Base-by-base conservation (phyloP, 169 alveolate genomes). In the Plasmodium gonderi region DNA sequence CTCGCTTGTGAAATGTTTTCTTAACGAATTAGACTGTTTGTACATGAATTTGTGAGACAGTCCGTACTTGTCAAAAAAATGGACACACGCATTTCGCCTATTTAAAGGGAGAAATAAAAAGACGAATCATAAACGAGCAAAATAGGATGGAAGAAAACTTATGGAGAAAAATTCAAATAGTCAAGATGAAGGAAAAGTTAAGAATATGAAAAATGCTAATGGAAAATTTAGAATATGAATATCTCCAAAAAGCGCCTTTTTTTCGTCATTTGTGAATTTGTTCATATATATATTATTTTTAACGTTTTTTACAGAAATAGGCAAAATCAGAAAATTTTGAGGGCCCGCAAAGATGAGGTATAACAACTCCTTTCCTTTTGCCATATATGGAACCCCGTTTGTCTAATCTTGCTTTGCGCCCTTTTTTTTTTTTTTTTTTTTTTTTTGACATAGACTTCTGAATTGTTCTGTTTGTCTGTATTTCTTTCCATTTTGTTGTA, bases 31-130 rank as follows among this genome's bases (percentile, higher is more conserved):
- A 26, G 17, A 64, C 20, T 80, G 12, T n/a, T n/a, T n/a, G n/a
- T n/a, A n/a, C n/a, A n/a, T n/a, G n/a, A n/a, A n/a, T n/a, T n/a
- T n/a, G n/a, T n/a, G n/a, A n/a, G n/a, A n/a, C n/a, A n/a, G n/a
- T n/a, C n/a, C n/a, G n/a, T 0, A 11, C 23, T 64, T 64, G 33
- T n/a, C 31, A n/a, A 44, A 69, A 29, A 47, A 47, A 69, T 60
- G 17, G 17, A 67, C 8, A 36, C 54, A 47, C 17, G 44, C 17
- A 33, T 20, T 75, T 87, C 17, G 1, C 26, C 44, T 12, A 51
- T 40, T 87, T 74, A 64, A 75, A 87, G 93, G 90, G 79, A 29
- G 93, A 87, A 87, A 49, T 54, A 40, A 75, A 76, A 38, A 75
- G 93, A 75, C 65, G 89, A 64, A 87, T 87, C 29, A 64, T 87